Conservation (phyloP, 352 stramenopile species). For the Blastocystis sp. region DNA sequence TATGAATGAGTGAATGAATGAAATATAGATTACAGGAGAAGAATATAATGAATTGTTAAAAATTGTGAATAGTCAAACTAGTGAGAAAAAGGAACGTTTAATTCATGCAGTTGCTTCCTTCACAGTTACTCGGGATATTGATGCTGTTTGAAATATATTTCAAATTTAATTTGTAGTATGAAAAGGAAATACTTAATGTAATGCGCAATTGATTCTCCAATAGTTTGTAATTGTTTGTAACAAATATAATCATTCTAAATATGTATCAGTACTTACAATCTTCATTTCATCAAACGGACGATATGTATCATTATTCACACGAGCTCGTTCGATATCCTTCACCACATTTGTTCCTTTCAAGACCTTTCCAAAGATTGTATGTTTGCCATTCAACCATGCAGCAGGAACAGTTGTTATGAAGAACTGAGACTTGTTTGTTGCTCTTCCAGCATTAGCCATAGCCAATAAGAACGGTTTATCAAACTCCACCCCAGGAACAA, state of each 20-base stretch:
- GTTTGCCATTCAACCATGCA: slow-evolving; percentile 93
- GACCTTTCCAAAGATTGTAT: slow-evolving; percentile 86
- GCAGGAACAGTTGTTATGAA: slow-evolving; percentile 96
- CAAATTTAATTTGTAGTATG: not conserved
- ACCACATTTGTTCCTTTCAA: slow-evolving; percentile 83
- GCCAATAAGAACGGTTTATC: slow-evolving; percentile 93
- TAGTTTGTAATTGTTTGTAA: slow-evolving; percentile 4
- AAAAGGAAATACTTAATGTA: not conserved
- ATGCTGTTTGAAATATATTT: not conserved
- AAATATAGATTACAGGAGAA: not conserved
- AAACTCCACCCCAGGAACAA: slow-evolving; percentile 83
- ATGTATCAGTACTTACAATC: slow-evolving; percentile 79
- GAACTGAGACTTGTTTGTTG: slow-evolving; percentile 73
- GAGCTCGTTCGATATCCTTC: slow-evolving; percentile 71
- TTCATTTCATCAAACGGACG: slow-evolving; percentile 75
- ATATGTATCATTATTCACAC: slow-evolving; percentile 66
- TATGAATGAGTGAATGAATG: not conserved
- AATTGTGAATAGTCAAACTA: not conserved
- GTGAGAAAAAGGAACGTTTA: not conserved
- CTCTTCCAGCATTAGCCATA: slow-evolving; percentile 85
- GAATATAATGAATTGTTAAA: slow-evolving; percentile 1
- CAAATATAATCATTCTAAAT: slow-evolving; percentile 68
- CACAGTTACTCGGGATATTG: not conserved
- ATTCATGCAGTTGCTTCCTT: not conserved
- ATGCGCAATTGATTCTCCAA: not conserved